Evolutionary conservation across 2,329 filamentous ascomycete genomes (phyloP).

Genomic region (Pseudogymnoascus sp.): DNA sequence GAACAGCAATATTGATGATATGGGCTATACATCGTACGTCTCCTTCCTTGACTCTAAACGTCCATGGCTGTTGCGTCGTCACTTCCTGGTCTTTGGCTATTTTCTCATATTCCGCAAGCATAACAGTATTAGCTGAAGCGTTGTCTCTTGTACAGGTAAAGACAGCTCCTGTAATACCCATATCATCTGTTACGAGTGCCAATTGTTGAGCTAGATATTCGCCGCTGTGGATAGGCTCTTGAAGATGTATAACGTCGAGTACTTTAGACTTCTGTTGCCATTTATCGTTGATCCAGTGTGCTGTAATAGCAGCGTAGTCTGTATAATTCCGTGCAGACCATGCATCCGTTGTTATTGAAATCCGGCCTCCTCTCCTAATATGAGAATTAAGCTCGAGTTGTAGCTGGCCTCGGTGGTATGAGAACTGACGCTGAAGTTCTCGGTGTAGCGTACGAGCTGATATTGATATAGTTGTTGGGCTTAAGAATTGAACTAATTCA

Average conservation of each 20-base stretch:
- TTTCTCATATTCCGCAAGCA: too few species aligned
- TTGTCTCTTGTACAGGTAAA: background rate
- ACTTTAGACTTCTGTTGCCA: too few species aligned
- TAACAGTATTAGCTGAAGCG: background rate
- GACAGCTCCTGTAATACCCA: background rate
- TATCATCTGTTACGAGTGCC: background rate
- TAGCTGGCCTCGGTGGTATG: background rate
- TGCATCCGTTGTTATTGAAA: background rate
- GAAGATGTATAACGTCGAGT: too few species aligned
- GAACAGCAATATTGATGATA: too few species aligned
- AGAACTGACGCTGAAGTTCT: background rate
- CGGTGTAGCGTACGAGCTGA: background rate
- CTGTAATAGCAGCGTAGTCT: background rate
- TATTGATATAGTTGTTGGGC: background rate
- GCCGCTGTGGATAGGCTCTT: too few species aligned
- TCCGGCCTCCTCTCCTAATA: background rate
- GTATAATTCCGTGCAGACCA: background rate
- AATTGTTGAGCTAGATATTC: too few species aligned
- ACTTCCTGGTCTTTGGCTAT: too few species aligned
- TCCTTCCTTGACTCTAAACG: too few species aligned
- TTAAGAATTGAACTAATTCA: background rate
- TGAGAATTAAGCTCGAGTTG: background rate
- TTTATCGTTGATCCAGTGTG: too few species aligned
- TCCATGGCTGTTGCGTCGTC: too few species aligned
- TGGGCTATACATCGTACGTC: too few species aligned